A percentile compares a stretch with the other conserved stretches of the same genome.
phyloP scores from a whole-genome alignment of 371 early-diverging fungal species.

The Mortierella sp. region DNA sequence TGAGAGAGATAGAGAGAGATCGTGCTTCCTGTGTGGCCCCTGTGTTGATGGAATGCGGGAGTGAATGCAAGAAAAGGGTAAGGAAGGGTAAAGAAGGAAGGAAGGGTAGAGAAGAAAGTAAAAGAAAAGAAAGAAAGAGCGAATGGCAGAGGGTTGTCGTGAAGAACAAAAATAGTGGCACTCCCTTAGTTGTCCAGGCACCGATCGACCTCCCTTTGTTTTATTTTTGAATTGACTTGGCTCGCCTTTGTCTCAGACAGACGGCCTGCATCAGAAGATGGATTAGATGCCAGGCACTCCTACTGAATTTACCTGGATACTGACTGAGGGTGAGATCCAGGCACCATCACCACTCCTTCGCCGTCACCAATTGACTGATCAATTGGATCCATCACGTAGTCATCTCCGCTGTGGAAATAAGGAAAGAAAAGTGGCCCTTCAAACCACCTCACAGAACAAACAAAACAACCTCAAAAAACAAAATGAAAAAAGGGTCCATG shows the following conservation, averaged over 20 bases:
- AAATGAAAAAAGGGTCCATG: not conserved
- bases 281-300: not conserved
- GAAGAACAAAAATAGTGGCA: not conserved
- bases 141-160: not conserved
- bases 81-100: no score
- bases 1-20: not conserved
- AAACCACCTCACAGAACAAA: no score
- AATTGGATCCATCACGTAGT: no score
- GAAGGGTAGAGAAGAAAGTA: not conserved
- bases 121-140: not conserved
- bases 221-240: not conserved
- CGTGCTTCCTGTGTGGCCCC: no score
- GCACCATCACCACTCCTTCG: not conserved
- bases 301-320: no score
- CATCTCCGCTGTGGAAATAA: no score
- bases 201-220: not conserved
- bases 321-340: no score
- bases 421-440: not conserved
- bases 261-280: not conserved
- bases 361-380: not conserved
- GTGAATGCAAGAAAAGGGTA: not conserved
- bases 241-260: not conserved
- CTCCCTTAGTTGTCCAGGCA: not conserved
- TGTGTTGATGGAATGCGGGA: no score
- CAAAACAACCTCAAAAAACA: slow-evolving; percentile 2